Evolutionary conservation across 495 filamentous ascomycete species (phyloP), one percentile per base, ranked within the genome.

Genomic region (Glonium stellatum): DNA sequence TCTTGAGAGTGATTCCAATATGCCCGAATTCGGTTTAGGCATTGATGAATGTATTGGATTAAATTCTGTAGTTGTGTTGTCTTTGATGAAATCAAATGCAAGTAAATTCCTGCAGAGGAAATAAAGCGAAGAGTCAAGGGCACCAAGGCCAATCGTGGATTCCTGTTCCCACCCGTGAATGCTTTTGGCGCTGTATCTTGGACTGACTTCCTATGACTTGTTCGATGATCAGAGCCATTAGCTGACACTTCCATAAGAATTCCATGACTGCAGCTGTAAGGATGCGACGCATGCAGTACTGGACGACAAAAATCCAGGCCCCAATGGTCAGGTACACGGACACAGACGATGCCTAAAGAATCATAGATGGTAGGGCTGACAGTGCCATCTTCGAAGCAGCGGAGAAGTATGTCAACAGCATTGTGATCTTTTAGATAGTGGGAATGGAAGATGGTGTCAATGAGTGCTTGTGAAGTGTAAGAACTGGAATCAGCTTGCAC

Each of bases 301-400:
- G 44, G 59, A 44, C 19, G 49, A 54, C 41, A 70, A 8, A 51
- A 56, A 35, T 51, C 22, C 8, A 59, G 9, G 0, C 23, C 5
- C 62, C 50, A 61, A 9, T 23, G 12, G 42, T 35, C 21, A 12
- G 62, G 64, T 27, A 83, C 67, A 6, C 74, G 70, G 54, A 90
- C 82, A 19, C 78, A 82, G 1, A 93, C 90, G 57, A 96, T 87
- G 56, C 88, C 79, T 65, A 97, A 92, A 15, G 87, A 92, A 67
- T 96, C 89, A 71, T 95, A 96, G 54, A 96, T 89, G 57, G 87
- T 87, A 31, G 96, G 73, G 63, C 92, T 85, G 35, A 95, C 79
- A n/a, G 76, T 82, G 31, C 91, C 90, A 67, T 90, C 83, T 58
- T 82, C 78, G n/a, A 85, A 87, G 2, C 87, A 89, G 1, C 88